phyloP scores from a whole-genome alignment of 192 early-diverging fungal genomes.

The Coemansia sp. region DNA sequence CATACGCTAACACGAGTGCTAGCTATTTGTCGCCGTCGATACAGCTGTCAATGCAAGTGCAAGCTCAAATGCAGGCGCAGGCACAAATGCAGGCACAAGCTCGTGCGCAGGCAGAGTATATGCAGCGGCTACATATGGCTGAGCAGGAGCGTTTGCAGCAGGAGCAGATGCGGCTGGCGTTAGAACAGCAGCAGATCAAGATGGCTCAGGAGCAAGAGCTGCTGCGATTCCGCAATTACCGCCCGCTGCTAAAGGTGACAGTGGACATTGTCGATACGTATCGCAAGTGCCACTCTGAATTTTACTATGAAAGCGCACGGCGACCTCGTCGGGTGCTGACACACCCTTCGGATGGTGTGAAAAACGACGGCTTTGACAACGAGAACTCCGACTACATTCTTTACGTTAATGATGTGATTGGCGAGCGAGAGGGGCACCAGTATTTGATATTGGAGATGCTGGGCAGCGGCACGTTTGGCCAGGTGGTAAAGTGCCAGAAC shows the following conservation, averaged over 20 bases:
- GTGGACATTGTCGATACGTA: constrained; percentile 70
- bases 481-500: constrained; percentile 95
- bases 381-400: constrained; percentile 95
- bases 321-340: constrained; percentile 91
- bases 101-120: constrained; percentile 29
- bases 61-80: constrained; percentile 15
- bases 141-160: constrained; percentile 26
- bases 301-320: constrained; percentile 70
- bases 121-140: constrained; percentile 19
- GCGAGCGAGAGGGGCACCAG: constrained; percentile 84
- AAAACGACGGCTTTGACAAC: constrained; percentile 94
- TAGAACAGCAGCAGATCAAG: constrained; percentile 38
- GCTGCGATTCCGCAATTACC: constrained; percentile 36
- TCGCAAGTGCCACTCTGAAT: constrained; percentile 75
- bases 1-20: constrained; percentile 3
- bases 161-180: constrained; percentile 25
- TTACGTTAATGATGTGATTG: constrained; percentile 95
- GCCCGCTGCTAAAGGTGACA: constrained; percentile 59
- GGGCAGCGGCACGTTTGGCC: constrained; percentile 97
- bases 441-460: constrained; percentile 92
- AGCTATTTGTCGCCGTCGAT: constrained; percentile 14
- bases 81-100: constrained; percentile 23
- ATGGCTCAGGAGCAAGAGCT: constrained; percentile 41
- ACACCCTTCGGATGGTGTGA: constrained; percentile 84
- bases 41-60: constrained; percentile 6